These are phyloP conservation scores for Botryotinia convoluta DNA, from an alignment of 2,329 filamentous ascomycete species.

Conservation along the genomic window DNA sequence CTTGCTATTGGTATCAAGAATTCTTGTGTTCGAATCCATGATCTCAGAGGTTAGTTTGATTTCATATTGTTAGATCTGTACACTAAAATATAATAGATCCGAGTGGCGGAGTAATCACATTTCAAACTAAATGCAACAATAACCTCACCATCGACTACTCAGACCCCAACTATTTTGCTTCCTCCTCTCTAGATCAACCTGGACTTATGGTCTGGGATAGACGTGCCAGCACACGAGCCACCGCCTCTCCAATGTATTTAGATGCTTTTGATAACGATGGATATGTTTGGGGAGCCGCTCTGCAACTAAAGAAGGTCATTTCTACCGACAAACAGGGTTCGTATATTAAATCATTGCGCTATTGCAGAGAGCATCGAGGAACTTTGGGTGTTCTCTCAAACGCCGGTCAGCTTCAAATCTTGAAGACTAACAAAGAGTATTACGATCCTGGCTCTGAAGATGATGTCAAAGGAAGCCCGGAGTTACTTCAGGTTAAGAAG, in stretches of 20 bases:
- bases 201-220: slow-evolving; percentile 77
- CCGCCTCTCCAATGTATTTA: slow-evolving; percentile 54
- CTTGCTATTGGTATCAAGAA: slow-evolving; percentile 74
- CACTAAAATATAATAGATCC: slow-evolving; percentile 42
- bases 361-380: slow-evolving; percentile 60
- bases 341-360: slow-evolving; percentile 60
- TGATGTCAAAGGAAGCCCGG: slow-evolving; percentile 52
- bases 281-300: slow-evolving; percentile 59
- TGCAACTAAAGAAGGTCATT: slow-evolving; percentile 57
- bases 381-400: slow-evolving; percentile 60
- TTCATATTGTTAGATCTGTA: not conserved
- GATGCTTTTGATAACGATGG: slow-evolving; percentile 60
- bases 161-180: slow-evolving; percentile 82
- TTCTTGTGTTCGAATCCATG: slow-evolving; percentile 72
- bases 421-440: slow-evolving; percentile 57
- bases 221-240: slow-evolving; percentile 54
- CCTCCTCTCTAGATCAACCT: slow-evolving; percentile 71
- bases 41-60: slow-evolving; percentile 63
- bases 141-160: slow-evolving; percentile 75
- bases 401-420: slow-evolving; percentile 60
- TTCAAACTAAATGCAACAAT: slow-evolving; percentile 65
- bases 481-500: slow-evolving; percentile 57
- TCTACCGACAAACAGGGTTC: slow-evolving; percentile 51
- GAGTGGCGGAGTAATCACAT: slow-evolving; percentile 53
- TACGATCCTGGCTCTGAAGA: slow-evolving; percentile 43